A percentile compares a stretch with the other conserved stretches of the same genome.
Conservation (phyloP, 2,329 filamentous ascomycete genomes). For the Colletotrichum sp. region DNA sequence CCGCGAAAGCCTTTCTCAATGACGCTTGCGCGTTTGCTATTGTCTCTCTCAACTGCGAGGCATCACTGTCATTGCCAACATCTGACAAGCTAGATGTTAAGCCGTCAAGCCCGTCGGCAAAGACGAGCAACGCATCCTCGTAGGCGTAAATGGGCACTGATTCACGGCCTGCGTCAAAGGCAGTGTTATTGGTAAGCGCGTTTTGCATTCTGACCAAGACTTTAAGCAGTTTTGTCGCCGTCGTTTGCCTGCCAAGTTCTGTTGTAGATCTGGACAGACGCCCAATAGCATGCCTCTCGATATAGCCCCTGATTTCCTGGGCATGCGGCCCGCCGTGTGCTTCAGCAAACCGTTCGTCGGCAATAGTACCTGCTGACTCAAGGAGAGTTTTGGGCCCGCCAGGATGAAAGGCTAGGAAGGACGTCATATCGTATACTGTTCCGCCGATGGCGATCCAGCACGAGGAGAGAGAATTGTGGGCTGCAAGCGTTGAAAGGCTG, state of each 20-base stretch:
- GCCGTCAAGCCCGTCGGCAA: not conserved
- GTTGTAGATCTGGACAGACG: not conserved
- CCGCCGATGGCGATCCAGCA: slow-evolving; percentile 86
- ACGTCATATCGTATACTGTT: slow-evolving; percentile 91
- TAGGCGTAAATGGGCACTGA: slow-evolving; percentile 7
- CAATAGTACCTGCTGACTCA: slow-evolving; percentile 13
- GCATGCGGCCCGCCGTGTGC: slow-evolving; percentile 9
- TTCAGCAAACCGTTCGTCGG: slow-evolving; percentile 6
- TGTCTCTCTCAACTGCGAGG: not conserved
- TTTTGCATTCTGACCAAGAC: slow-evolving; percentile 6
- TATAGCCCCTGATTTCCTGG: slow-evolving; percentile 12
- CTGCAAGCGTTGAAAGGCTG: not conserved
- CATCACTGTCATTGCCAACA: too few relatives aligned
- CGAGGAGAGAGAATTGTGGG: slow-evolving; percentile 11
- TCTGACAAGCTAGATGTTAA: not conserved
- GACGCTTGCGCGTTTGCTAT: not conserved
- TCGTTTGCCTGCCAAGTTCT: not conserved
- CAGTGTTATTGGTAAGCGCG: slow-evolving; percentile 8
- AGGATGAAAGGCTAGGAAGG: slow-evolving; percentile 89
- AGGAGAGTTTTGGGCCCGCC: slow-evolving; percentile 58
- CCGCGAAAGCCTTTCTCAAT: not conserved
- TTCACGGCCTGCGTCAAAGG: slow-evolving; percentile 10
- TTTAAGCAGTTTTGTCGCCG: not conserved
- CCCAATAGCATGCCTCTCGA: not conserved
- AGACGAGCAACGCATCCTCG: slow-evolving; percentile 8